These are phyloP conservation scores for Suillus weaverae DNA, from an alignment of 768 basidiomycete species.

Conservation along the genomic window DNA sequence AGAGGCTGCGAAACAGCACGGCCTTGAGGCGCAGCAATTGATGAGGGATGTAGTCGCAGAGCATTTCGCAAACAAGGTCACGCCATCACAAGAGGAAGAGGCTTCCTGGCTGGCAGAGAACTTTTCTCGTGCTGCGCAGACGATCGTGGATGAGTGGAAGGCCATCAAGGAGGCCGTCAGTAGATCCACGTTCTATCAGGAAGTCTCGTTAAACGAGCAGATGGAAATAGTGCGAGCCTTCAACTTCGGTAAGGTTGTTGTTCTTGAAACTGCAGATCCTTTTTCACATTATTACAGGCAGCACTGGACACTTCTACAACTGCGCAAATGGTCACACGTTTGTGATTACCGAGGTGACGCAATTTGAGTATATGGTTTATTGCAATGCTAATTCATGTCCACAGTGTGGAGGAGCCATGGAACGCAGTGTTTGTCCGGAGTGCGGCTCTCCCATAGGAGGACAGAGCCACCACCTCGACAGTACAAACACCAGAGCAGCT, in stretches of 20 bases:
- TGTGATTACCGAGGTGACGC: constrained; percentile 53
- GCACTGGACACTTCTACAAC: constrained; percentile 47
- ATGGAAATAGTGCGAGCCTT: constrained; percentile 50
- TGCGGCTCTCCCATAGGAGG: constrained; percentile 59
- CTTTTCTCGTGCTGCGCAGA: constrained; percentile 37
- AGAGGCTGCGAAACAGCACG: constrained; percentile 18
- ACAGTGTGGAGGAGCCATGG: constrained; percentile 61
- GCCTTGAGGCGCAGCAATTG: constrained; percentile 5
- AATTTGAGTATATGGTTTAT: neutral
- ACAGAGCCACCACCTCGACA: constrained; percentile 37
- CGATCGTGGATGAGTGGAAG: constrained; percentile 49
- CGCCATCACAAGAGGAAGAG: constrained; percentile 14
- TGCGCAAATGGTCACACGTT: constrained; percentile 64
- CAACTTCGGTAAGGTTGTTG: constrained; percentile 41
- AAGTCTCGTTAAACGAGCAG: constrained; percentile 54
- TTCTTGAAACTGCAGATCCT: neutral
- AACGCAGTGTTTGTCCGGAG: constrained; percentile 52
- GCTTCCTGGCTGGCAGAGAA: constrained; percentile 45
- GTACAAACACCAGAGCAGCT: constrained; percentile 42
- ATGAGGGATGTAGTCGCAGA: constrained; percentile 4
- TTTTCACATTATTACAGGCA: constrained; percentile 23
- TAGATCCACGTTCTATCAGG: constrained; percentile 47
- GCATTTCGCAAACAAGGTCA: constrained; percentile 27
- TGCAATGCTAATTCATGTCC: constrained; percentile 2
- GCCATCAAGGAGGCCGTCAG: constrained; percentile 36